phyloP scores from a whole-genome alignment of 148 eudicot genomes.

The Dysphania ambrosioides region DNA sequence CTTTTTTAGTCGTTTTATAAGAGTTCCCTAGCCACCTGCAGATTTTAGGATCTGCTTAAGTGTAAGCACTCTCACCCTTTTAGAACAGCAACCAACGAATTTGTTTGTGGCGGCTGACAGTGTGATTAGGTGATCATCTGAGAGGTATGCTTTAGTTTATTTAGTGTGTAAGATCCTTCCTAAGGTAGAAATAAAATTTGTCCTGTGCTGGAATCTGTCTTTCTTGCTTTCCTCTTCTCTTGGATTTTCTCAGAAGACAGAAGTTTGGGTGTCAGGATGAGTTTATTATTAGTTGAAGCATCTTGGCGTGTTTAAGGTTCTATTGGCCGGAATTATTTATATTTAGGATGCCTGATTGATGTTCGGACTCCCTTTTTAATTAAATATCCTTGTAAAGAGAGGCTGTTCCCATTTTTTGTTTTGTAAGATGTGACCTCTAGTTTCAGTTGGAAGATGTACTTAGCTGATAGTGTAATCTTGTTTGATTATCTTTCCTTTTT shows the following conservation, averaged over 20 bases:
- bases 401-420: too few species aligned
- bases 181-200: background rate
- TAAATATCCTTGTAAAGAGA: too few species aligned
- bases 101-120: too few species aligned
- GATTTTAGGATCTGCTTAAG: background rate
- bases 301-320: background rate
- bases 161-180: background rate
- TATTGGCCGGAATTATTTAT: background rate
- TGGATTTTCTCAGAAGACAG: background rate
- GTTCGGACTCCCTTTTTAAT: too few species aligned
- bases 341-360: background rate
- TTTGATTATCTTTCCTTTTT: background rate
- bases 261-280: background rate
- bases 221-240: background rate
- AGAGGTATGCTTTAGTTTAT: background rate
- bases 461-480: background rate
- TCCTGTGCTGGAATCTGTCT: background rate
- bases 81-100: background rate
- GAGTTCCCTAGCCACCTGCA: too few species aligned
- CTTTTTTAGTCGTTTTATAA: too few species aligned
- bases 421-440: too few species aligned
- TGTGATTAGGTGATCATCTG: background rate
- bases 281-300: background rate
- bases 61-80: background rate
- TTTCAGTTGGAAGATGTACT: too few species aligned